These are phyloP conservation scores for Polymyxa betae DNA, from an alignment of 208 protist genomes.

Conservation along the genomic window DNA sequence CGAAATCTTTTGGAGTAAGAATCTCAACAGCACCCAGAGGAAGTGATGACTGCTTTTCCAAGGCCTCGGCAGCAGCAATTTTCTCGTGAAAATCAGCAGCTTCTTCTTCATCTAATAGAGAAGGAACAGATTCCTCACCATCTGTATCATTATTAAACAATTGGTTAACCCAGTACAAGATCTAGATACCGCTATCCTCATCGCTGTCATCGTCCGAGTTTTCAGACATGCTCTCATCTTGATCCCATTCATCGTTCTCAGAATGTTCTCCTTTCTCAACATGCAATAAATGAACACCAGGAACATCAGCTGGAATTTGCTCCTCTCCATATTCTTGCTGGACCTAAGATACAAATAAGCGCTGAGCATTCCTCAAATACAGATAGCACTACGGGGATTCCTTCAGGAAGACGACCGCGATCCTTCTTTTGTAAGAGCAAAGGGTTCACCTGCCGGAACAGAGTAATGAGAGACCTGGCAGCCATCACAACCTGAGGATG, in stretches of 20 bases:
- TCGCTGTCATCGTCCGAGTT: neutral
- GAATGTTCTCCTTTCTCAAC: neutral
- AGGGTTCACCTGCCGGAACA: slow-evolving; percentile 24
- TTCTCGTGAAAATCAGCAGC: slow-evolving; percentile 1
- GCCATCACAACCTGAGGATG: slow-evolving; percentile 5
- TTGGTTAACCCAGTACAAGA: neutral
- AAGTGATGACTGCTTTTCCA: neutral
- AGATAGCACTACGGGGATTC: neutral
- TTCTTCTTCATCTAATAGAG: slow-evolving; percentile 23
- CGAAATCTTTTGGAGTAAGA: slow-evolving; percentile 45
- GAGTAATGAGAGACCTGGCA: neutral
- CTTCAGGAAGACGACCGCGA: slow-evolving; percentile 9
- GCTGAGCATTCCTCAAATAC: neutral
- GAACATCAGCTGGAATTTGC: neutral
- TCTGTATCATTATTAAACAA: no score
- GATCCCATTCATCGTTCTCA: neutral
- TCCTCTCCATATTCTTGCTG: slow-evolving; percentile 9
- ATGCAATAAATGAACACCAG: neutral
- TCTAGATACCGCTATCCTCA: neutral
- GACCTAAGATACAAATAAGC: neutral
- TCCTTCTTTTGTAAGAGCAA: slow-evolving; percentile 47
- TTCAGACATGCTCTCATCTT: neutral
- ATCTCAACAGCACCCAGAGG: slow-evolving; percentile 47
- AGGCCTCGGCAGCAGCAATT: neutral
- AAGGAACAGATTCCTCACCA: neutral